Evolutionary conservation across 2,329 filamentous ascomycete species (phyloP), one percentile per base, ranked within the genome.

Genomic region (Botrytis cinerea): DNA sequence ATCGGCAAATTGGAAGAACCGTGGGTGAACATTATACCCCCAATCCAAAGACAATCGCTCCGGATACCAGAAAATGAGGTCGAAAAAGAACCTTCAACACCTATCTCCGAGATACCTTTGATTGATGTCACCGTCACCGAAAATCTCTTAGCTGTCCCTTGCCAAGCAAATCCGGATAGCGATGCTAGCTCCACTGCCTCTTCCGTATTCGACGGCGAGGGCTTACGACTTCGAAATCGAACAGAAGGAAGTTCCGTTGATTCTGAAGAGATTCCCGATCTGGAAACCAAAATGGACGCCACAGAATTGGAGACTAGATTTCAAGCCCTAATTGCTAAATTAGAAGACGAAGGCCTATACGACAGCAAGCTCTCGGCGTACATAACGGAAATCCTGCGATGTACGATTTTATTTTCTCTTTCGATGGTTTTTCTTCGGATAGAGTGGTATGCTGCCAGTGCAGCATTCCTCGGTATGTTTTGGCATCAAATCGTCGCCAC

Each of bases 401-500:
- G 97, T 81, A 83, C 86, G 0, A 82, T 90, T n/a, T 87, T 97
- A 38, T 90, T 92, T 69, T 80, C 82, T 22, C 82, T 90, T 64
- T 90, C 90, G 75, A 82, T 95, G 51, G 80, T 87, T 6, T 90
- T 88, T 78, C 83, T 96, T 32, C 86, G 82, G 25, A 84, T 84
- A 79, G 87, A 86, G 54, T 93, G 91, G 88, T 95, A 93, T 79
- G 85, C 84, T 64, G 84, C 88, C 2, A 93, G 93, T 73, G 94
- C 89, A 2, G 81, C 93, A 64, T 94, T 91, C 78, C 86, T 98
- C 2, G 96, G 95, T 32, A 86, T 88, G 75, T 88, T 97, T 80
- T 98, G 96, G 95, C 96, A 98, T 80, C 96, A 98, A 81, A 87
- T 98, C 43, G 92, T 95, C 70, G 99, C 99, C 80, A 91, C 92